Base-by-base conservation (phyloP, 1,284 basidiomycete species). In the Amylostereum areolatum region DNA sequence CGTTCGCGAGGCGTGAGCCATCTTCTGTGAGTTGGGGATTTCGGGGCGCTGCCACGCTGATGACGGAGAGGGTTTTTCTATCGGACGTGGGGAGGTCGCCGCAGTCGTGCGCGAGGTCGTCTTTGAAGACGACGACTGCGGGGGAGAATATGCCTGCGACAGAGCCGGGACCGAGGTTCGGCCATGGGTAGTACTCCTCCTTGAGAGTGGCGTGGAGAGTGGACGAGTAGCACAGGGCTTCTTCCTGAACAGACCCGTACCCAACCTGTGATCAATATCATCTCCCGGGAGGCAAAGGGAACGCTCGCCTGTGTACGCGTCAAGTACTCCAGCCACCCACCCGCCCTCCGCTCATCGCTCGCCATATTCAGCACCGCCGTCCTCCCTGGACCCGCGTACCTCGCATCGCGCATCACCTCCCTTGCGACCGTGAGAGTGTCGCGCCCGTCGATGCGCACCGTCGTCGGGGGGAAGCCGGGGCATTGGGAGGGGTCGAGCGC, bases 141-240 rank as follows among this genome's bases (percentile, higher is more conserved):
- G 73, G 71, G 3, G 73, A 76, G 58, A 58, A 75, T 1, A 74
- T 53, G 1, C 72, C 73, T 3, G 69, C 67, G 5, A 62, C 54
- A 7, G 67, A 74, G 1, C 67, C 68, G 3, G 59, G 61, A 12
- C 74, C 73, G 18, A 66, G 55, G 55, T 76, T 76, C 9, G 70
- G 66, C 73, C 73, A 75, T 4, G 74, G 74, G 47, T 74, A 76
- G 52, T 69, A 73, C 8, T 58, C 57, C 30, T 59, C 59, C 48
- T 69, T 69, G 36, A 76, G 64, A 2, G 73, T 75, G 10, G 55
- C 50, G 52, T 71, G 75, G 2, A 76, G 62, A 4, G 73, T 75
- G 3, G 73, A 74, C 5, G 71, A 70, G 55, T 75, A 75, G 54
- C 73, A 75, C 0, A 75, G 60, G 0, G 70, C 69, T 55, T 74